Evolutionary conservation across 495 filamentous ascomycete species (phyloP), one percentile per base, ranked within the genome.

Genomic region (Aspergillus hancockii): DNA sequence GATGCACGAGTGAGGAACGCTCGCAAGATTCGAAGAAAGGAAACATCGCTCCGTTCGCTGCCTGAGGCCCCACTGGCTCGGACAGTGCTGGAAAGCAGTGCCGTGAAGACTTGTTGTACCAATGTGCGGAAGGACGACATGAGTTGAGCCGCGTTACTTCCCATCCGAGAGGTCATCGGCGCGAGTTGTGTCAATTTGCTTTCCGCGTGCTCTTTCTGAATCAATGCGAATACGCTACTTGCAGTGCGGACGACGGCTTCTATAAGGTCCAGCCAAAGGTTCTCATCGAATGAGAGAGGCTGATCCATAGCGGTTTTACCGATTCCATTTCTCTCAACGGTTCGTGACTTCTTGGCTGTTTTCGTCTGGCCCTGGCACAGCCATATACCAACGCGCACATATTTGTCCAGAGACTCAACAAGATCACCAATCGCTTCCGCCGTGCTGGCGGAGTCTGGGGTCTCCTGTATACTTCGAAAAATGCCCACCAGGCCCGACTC

Each of bases 341-440:
- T 41, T 54, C 67, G 63, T 23, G 67, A 60, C 49, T 75, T 73
- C 61, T 81, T 78, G 16, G 78, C 71, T 1, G 82, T 84, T 64
- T 88, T 91, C 52, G 83, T 93, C 73, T 98, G 92, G 34, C 90
- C 88, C 74, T 94, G 92, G 65, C 94, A 97, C 22, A 98, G 81
- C 94, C 94, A 98, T 21, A 93, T 90, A 30, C 94, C 94, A 21
- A 98, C 91, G 52, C 90, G 85, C 0, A 86, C 82, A 70, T 96
- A 97, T 68, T 93, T 98, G 55, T 93, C 84, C 45, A 98, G 71
- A 5, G 88, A 88, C 38, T 87, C 84, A 18, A 96, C 77, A 2
- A 95, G 79, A 49, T 85, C 79, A 31, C 74, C 59, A 23, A 78
- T 72, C n/a, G 80, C 79, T 49, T 87, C 82, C 41, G 77, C 74